Base-by-base conservation (phyloP, 2,329 filamentous ascomycete genomes). In the Scedosporium dehoogii region DNA sequence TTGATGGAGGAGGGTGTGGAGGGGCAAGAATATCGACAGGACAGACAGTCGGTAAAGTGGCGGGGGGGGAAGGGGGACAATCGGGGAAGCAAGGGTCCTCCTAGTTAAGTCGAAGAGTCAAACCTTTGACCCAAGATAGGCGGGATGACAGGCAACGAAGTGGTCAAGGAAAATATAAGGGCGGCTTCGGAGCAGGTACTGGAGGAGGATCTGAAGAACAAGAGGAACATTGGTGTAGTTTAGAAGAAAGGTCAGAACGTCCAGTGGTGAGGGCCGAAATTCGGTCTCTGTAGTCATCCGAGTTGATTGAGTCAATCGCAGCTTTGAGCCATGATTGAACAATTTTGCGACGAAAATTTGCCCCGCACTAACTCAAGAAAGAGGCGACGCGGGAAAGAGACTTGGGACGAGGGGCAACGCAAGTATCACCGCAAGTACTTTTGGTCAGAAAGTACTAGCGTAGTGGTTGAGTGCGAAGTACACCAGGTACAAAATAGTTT, bases 251-350 rank as follows among this genome's bases (percentile, higher is more conserved):
- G 27, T 6, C 23, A 41, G n/a, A 58, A 41, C 5, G 33, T 3
- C 27, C 25, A 33, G 33, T 18, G n/a, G 29, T 18, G 27, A 44
- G 21, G 27, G 59, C 59, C 48, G 48, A 61, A 56, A 16, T 41
- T 61, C 48, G 48, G 59, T 61, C 59, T n/a, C n/a, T n/a, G n/a
- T 33, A 33, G 59, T 61, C 59, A 61, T 27, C 59, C 21, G 48
- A 61, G 46, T 6, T 27, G 41, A 51, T 23, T 4, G 29, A 23
- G 6, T 29, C 33, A 38, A 38, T 38, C 33, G 33, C 33, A 38
- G 6, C 33, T 2, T 2, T 12, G 33, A 38, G 6, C 33, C 10
- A 3, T 12, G 33, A 38, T 38, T 14, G 10, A 38, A 3, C 33
- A 12, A 14, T 38, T 38, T 38, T 38, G 27, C 23, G n/a, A 41